Evolutionary conservation across 768 basidiomycete genomes (phyloP), one percentile per base, ranked within the genome.

Genomic region (Podaxis mareebaensis): DNA sequence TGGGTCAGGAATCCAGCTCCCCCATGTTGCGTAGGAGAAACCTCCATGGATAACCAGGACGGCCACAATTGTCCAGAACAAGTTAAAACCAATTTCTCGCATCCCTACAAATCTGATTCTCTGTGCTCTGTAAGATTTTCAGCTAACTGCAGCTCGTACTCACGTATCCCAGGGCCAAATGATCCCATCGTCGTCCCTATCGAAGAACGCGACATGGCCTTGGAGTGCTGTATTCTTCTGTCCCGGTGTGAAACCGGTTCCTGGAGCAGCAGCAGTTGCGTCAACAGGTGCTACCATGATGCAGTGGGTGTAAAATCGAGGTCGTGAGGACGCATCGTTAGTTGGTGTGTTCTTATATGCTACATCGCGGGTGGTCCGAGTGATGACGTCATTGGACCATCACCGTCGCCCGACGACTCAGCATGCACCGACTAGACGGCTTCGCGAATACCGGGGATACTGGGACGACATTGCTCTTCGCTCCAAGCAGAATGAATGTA

Each of bases 91-190:
- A 60, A 81, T 67, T 55, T 67, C 74, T 48, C 79, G 70, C 64
- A 80, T 74, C 12, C 80, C 79, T 11, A 24, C 51, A 63, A 73
- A 81, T n/a, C 78, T 81, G 61, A 33, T 10, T 22, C 26, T 30
- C 20, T 1, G 30, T 60, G n/a, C 49, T 65, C 33, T 36, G 13
- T 54, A 64, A 33, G 60, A 53, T 28, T 33, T 15, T 24, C 11
- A 33, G 39, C 28, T 17, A 64, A 20, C 12, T 24, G 24, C 54
- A 12, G n/a, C 0, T 12, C 26, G 48, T 12, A 72, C 77, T 62
- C 62, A 81, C 79, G 80, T 82, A 66, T 82, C 80, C 12, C 42
- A 64, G 5, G 80, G 80, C 77, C 79, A 81, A 61, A 82, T 81
- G 44, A 80, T 71, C 4, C 80, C 81, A 66, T 81, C 81, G 26